Percentiles rank a stretch among this genome's conserved stretches.
Evolutionary conservation across 2,329 filamentous ascomycete genomes (phyloP).

Genomic region (Neofusicoccum kwambonambiense): DNA sequence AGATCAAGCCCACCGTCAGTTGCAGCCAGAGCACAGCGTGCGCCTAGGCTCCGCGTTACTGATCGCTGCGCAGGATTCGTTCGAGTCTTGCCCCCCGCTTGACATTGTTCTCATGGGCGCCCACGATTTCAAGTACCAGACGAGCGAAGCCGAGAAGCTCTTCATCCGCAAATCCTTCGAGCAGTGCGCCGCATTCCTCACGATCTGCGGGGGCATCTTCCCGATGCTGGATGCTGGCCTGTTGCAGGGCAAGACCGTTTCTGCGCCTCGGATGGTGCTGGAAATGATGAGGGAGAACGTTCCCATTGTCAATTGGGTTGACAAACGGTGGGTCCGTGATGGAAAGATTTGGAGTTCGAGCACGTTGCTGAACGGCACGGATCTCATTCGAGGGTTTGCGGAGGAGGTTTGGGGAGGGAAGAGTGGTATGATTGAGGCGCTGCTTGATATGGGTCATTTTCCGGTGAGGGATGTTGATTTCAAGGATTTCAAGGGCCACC

Average conservation of each 20-base stretch:
- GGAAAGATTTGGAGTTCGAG: conserved; percentile 37
- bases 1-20: conserved; percentile 22
- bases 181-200: conserved; percentile 39
- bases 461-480: conserved; percentile 20
- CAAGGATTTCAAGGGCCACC: not conserved
- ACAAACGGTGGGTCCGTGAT: conserved; percentile 30
- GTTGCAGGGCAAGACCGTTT: conserved; percentile 35
- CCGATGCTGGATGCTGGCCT: conserved; percentile 37
- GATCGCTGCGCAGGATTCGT: conserved; percentile 35
- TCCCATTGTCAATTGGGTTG: conserved; percentile 39
- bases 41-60: no score
- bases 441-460: conserved; percentile 10
- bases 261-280: conserved; percentile 23
- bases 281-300: conserved; percentile 25
- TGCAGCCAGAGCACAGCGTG: no score
- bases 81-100: conserved; percentile 40
- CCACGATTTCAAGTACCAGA: conserved; percentile 27
- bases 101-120: conserved; percentile 47
- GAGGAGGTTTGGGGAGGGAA: conserved; percentile 24
- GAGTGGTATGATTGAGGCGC: conserved; percentile 1
- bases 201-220: conserved; percentile 41
- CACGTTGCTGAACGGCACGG: conserved; percentile 33
- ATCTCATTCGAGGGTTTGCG: conserved; percentile 33
- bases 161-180: conserved; percentile 40
- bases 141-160: conserved; percentile 34